Base-by-base conservation (phyloP, 306 rosid genomes). In the Arachis hypogaea region DNA sequence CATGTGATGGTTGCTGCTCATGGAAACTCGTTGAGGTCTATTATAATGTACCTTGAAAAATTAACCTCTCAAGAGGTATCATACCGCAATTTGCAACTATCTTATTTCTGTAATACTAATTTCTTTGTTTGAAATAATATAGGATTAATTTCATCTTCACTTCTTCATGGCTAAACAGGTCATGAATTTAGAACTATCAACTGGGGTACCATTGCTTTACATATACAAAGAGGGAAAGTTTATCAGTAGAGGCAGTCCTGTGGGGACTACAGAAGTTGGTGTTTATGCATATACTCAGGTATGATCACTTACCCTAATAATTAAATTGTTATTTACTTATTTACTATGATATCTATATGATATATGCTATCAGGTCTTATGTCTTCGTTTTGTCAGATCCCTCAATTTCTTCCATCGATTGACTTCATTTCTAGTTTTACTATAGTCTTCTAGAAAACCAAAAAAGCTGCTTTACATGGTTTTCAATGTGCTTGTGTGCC, bases 1-100 rank as follows among this genome's bases (percentile, higher is more conserved):
- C 88, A 92, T 52, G 96, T 94, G 70, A 84, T 94, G 99, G 88
- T 94, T 73, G 97, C 99, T 30, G 97, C 99, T 33, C 99, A 94
- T 74, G 99, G 90, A 81, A 94, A 94, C 77, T 94, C 97, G 56
- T 74, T 92, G 81, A 86, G 99, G 76, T 94, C 99, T 78, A 89
- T 94, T 57, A 92, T 94, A 40, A 94, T 92, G 99, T 94, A 94
- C 79, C 90, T 94, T 55, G 97, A 91, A 72, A 83, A 83, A 67
- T 78, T 92, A 80, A 92, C 97, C 56, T 88, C 99, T 46, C 97
- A 88, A 78, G 96, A 94, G 99, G 97, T 94, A 70, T 63, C 67
- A 22, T 33, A 65, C 68, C 61, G 28, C 66, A 10, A 11, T 59
- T 77, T 45, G 57, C 65, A 28, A 73, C 52, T 45, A 44, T 70